Base-by-base conservation (phyloP, 2,329 filamentous ascomycete species). In the Apiospora aurea region DNA sequence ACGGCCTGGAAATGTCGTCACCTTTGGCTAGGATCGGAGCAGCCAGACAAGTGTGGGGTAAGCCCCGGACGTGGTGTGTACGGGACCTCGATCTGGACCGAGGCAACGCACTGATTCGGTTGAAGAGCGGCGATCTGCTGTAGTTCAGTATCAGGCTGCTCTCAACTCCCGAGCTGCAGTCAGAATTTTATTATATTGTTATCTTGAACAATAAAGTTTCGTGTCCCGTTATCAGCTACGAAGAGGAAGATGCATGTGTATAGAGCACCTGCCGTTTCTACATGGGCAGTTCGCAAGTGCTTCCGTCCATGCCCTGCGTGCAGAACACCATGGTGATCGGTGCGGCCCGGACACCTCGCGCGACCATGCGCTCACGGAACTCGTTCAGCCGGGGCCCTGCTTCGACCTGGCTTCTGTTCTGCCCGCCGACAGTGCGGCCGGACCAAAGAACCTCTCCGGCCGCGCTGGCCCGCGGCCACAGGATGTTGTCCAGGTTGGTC, bases 381-480 rank as follows among this genome's bases (percentile, higher is more conserved):
- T 95, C 93, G 67, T 89, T 89, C 78, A 97, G 82, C 69, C 94
- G 84, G 16, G 92, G 92, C 61, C 87, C 87, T 13, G 92, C 93
- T 49, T 91, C 89, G 72, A 93, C 83, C 83, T 94, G 92, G 74
- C 89, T 93, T 70, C 94, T 85, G 81, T 94, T 94, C 79, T 88
- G 82, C 1, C 93, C 93, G 21, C 85, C 80, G 2, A 84, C 87
- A 18, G 95, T 93, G 71, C 87, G 83, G 69, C 94, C 94, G 53
- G 90, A 93, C 94, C 94, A 97, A 67, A 96, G 86, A 0, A 95
- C 90, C 83, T 97, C 94, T 38, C 88, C 93, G 0, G 91, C 93
- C 0, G 93, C 94, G 69, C 88, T 88, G 1, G 89, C 90, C 7
- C 94, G 87, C 10, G 94, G 94, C 94, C 94, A 97, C 11, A 96